A percentile compares a stretch with the other conserved stretches of the same genome.
phyloP scores from a whole-genome alignment of 139 green algal genomes.

The Tetradesmus obliquus region DNA sequence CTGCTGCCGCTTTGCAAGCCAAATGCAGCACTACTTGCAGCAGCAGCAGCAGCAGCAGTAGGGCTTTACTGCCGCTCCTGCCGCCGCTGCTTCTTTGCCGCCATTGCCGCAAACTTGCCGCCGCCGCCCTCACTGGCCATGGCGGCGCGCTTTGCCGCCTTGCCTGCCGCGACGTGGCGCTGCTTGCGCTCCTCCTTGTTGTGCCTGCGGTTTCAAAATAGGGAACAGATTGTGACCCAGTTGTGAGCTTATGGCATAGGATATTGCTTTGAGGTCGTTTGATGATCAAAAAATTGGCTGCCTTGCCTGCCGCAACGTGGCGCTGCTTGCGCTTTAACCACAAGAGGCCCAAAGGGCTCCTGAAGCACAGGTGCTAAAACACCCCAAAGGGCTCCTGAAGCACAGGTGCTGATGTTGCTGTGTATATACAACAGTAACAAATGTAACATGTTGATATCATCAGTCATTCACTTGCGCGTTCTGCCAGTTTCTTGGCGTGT shows the following conservation, averaged over 20 bases:
- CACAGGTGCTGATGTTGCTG: no score
- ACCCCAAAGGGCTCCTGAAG: no score
- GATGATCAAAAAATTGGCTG: neutral
- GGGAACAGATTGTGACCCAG: no score
- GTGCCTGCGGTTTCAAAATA: slow-evolving; percentile 14
- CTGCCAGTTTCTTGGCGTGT: no score
- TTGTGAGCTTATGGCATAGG: no score
- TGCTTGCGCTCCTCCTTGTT: slow-evolving; percentile 84
- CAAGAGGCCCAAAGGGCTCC: no score
- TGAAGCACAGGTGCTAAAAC: no score
- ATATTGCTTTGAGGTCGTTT: no score
- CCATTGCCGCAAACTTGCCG: neutral
- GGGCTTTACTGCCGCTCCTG: slow-evolving; percentile 3
- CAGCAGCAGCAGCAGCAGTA: neutral
- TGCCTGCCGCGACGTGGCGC: slow-evolving; percentile 65
- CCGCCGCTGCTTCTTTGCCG: neutral
- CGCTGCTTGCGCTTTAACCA: slow-evolving; percentile 75
- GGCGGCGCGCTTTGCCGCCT: slow-evolving; percentile 28
- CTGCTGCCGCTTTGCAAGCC: no score
- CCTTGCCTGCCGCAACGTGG: slow-evolving; percentile 63
- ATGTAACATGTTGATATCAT: no score
- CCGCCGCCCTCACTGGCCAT: slow-evolving; percentile 8
- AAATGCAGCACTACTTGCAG: neutral
- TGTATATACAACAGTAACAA: no score
- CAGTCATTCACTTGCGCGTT: no score